Evolutionary conservation across 2,329 filamentous ascomycete genomes (phyloP).

Genomic region (Colletotrichum orchidophilum): DNA sequence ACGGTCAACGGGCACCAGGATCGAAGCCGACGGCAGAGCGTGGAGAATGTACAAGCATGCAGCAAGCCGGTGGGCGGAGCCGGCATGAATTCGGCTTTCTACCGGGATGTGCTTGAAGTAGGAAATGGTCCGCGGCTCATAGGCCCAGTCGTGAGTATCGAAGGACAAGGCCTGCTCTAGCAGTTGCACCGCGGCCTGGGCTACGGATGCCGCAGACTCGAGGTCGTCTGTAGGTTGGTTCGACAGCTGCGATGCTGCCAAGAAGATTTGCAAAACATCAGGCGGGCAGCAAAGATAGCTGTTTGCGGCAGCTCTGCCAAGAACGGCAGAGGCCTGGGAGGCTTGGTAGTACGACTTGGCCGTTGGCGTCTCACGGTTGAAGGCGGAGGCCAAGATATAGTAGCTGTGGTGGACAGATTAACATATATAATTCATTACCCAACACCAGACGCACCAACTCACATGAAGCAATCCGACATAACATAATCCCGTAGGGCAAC

Average conservation of each 20-base stretch:
- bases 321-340: slow-evolving; percentile 47
- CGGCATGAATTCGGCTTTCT: slow-evolving; percentile 50
- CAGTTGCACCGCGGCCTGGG: slow-evolving; percentile 44
- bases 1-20: slow-evolving; percentile 40
- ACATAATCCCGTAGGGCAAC: slow-evolving; percentile 54
- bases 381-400: slow-evolving; percentile 56
- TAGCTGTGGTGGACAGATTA: slow-evolving; percentile 44
- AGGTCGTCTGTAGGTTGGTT: slow-evolving; percentile 40
- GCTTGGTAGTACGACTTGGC: slow-evolving; percentile 47
- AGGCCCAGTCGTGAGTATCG: slow-evolving; percentile 53
- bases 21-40: slow-evolving; percentile 44
- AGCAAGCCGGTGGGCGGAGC: slow-evolving; percentile 53
- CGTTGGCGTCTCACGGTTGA: slow-evolving; percentile 45
- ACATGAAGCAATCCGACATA: slow-evolving; percentile 59
- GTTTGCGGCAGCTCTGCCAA: slow-evolving; percentile 52
- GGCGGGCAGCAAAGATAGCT: slow-evolving; percentile 59
- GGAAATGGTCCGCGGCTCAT: slow-evolving; percentile 45
- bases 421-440: slow-evolving; percentile 4
- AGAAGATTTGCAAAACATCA: slow-evolving; percentile 53
- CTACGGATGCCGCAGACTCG: slow-evolving; percentile 41
- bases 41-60: slow-evolving; percentile 58
- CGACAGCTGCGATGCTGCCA: slow-evolving; percentile 53
- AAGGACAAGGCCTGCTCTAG: slow-evolving; percentile 49
- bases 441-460: slow-evolving; percentile 34
- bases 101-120: slow-evolving; percentile 46